Base-by-base conservation (phyloP, 192 early-diverging fungal genomes). In the Backusella westeae region DNA sequence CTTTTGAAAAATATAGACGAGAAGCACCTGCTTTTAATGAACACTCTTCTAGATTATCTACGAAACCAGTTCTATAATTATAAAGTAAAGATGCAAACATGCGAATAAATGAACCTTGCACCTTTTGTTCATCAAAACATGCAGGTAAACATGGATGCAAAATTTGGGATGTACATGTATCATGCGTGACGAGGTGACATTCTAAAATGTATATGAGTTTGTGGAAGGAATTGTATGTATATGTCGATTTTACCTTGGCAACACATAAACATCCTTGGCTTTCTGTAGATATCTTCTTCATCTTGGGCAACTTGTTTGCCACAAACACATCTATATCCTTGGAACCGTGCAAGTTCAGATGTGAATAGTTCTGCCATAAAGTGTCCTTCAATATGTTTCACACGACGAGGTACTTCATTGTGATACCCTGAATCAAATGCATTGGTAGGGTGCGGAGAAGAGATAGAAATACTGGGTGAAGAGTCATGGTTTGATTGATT, bases 71-170 rank as follows among this genome's bases (percentile, higher is more conserved):
- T 66, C 94, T 82, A 81, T 95, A 95, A 46, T 91, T 79, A 67
- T 89, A 90, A 42, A 95, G 81, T 26, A 95, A 79, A 4, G 92
- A 93, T 12, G 92, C 90, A 83, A 94, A 94, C 73, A 94, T 85
- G 78, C 91, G 90, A 56, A 95, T 78, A 42, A 94, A 93, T 17
- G 89, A 83, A 66, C 82, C 78, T 71, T 86, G 88, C 42, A 95
- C 87, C 42, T 90, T 90, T 19, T 80, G 71, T 69, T 94, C 93
- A 76, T 94, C 86, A 74, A 94, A 94, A 44, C 81, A 80, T 3
- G 85, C 84, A 19, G 93, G 85, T 78, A 80, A 77, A 79, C 79
- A 91, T 19, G 85, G 87, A 75, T 87, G 89, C 71, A 77, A 73
- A 71, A 94, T 70, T 35, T 89, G 77, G 12, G 81, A 75, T 5